A percentile compares a stretch with the other conserved stretches of the same genome.
Conservation (phyloP, 2,329 filamentous ascomycete genomes). For the Pezicula radicicola region DNA sequence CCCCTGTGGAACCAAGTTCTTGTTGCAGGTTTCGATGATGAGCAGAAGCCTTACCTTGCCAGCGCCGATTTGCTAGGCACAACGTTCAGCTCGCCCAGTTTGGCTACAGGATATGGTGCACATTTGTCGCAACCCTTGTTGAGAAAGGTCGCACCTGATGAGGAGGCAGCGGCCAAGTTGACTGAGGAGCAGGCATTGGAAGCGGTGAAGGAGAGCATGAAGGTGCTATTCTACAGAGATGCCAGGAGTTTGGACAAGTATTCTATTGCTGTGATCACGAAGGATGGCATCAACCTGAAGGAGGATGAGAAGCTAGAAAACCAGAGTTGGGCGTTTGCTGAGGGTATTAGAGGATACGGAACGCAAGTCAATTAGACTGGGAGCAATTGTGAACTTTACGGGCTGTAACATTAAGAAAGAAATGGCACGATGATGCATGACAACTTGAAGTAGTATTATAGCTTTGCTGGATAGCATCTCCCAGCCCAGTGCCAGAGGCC, state of each 20-base stretch:
- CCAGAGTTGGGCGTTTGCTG: constrained; percentile 98
- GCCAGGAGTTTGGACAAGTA: constrained; percentile 89
- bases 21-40: constrained; percentile 81
- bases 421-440: not conserved
- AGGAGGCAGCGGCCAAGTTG: constrained; percentile 70
- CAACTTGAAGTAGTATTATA: no score
- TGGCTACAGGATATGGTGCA: constrained; percentile 91
- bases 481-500: not conserved
- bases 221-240: constrained; percentile 96
- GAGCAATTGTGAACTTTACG: not conserved
- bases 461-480: not conserved
- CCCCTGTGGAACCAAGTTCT: constrained; percentile 96
- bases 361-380: constrained; percentile 58
- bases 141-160: constrained; percentile 79
- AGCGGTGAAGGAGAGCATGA: constrained; percentile 90
- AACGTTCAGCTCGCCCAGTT: constrained; percentile 80
- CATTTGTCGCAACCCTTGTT: constrained; percentile 92
- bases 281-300: constrained; percentile 82
- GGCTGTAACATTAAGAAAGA: constrained; percentile 1
- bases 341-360: constrained; percentile 87
- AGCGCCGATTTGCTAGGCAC: constrained; percentile 90
- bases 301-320: constrained; percentile 85
- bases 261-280: constrained; percentile 85
- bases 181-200: constrained; percentile 75
- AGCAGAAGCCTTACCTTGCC: constrained; percentile 82